These are phyloP conservation scores for Eremochloa ophiuroides DNA, from an alignment of 176 grass and related monocot species.

Conservation along the genomic window DNA sequence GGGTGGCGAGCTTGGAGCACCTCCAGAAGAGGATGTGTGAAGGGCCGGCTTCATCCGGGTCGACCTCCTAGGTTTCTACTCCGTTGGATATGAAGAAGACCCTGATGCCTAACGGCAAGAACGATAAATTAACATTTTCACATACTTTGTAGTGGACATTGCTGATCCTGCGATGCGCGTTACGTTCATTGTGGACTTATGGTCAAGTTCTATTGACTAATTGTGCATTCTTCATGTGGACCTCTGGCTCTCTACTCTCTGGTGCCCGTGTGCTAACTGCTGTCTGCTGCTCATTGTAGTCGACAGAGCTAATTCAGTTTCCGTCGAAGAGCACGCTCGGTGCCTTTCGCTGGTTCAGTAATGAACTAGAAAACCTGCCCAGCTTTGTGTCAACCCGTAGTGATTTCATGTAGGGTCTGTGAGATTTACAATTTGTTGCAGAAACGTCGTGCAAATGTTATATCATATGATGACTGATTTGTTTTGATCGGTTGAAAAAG, in stretches of 20 bases:
- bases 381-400: no score
- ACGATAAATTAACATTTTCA: conserved; percentile 21
- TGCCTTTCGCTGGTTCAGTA: background rate
- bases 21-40: conserved; percentile 75
- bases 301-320: background rate
- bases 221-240: conserved; percentile 6
- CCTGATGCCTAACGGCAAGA: background rate
- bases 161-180: conserved; percentile 15
- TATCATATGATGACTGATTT: no score
- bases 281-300: background rate
- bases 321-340: background rate
- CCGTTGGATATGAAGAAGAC: background rate
- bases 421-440: no score
- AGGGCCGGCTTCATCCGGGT: conserved; percentile 43
- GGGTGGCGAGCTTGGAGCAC: conserved; percentile 68
- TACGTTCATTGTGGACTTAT: conserved; percentile 11
- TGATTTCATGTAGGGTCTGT: no score
- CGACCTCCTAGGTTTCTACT: conserved; percentile 28
- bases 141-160: conserved; percentile 5
- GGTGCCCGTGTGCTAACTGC: background rate
- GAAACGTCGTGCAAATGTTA: no score
- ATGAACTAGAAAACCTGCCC: no score
- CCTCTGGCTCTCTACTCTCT: background rate
- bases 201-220: background rate
- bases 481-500: no score